Conservation (phyloP, 768 basidiomycete species). For the Grammothele lineata region DNA sequence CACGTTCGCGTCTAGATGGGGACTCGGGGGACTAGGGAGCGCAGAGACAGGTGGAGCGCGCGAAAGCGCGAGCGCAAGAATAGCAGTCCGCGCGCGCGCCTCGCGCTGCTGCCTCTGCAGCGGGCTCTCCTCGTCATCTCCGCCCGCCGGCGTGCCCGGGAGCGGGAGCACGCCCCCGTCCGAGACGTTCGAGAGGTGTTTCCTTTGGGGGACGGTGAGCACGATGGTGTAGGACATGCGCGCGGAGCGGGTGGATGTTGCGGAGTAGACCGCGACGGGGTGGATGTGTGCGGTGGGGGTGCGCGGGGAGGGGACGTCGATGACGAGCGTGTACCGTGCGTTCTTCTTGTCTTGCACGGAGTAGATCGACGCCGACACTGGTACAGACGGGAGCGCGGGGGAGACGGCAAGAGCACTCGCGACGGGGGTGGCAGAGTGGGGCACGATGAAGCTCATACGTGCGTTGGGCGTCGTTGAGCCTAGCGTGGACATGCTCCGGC, state of each 20-base stretch:
- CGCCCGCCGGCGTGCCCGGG: slow-evolving; percentile 2
- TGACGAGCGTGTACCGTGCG: slow-evolving; percentile 1
- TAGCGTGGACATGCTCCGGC: background rate
- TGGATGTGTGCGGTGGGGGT: too few species aligned
- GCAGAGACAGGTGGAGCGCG: too few species aligned
- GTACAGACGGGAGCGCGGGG: too few species aligned
- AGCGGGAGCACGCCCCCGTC: too few species aligned
- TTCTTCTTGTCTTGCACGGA: too few species aligned
- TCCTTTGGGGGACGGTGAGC: background rate
- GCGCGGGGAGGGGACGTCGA: background rate
- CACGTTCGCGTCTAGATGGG: too few species aligned
- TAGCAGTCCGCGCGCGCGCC: slow-evolving; percentile 11
- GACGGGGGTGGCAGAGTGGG: background rate
- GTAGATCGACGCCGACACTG: too few species aligned
- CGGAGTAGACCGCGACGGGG: background rate
- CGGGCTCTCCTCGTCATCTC: slow-evolving; percentile 3
- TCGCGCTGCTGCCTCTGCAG: slow-evolving; percentile 12
- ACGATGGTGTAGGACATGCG: slow-evolving; percentile 1
- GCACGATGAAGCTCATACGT: slow-evolving; percentile 9
- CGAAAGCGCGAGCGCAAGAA: slow-evolving; percentile 9
- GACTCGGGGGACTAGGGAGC: too few species aligned
- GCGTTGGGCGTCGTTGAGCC: background rate
- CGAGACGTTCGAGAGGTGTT: too few species aligned
- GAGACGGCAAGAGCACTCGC: too few species aligned
- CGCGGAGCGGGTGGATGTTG: background rate